phyloP scores from a whole-genome alignment of 108 stramenopile species.

The Aurantiochytrium sp. region DNA sequence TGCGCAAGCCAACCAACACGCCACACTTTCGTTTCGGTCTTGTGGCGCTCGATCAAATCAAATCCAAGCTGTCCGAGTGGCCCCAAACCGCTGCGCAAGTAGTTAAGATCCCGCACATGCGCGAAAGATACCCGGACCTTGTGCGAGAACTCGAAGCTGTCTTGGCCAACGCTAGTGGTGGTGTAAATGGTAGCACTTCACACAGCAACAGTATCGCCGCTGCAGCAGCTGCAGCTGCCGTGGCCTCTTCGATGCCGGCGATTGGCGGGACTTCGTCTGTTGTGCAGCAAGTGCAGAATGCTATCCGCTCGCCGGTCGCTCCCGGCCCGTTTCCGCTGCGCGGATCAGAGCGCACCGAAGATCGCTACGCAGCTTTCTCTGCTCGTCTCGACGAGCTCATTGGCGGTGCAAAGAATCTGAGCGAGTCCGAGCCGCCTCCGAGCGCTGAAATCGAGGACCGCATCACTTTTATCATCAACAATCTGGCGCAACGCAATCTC shows the following conservation, averaged over 20 bases:
- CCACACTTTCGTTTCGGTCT: conserved; percentile 98
- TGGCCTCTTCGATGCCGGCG: background rate
- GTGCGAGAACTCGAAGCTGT: conserved; percentile 78
- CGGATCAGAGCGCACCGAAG: background rate
- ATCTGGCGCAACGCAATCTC: conserved; percentile 82
- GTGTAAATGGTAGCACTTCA: conserved; percentile 28
- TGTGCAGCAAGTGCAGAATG: background rate
- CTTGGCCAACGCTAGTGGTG: conserved; percentile 27
- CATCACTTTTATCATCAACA: conserved; percentile 94
- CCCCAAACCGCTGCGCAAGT: conserved; percentile 97
- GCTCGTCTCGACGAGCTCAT: conserved; percentile 15
- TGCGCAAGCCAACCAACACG: conserved; percentile 74
- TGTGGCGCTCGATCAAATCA: conserved; percentile 95
- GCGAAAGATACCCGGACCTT: conserved; percentile 67
- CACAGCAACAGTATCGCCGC: background rate
- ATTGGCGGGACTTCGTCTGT: background rate
- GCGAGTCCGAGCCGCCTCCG: conserved; percentile 37
- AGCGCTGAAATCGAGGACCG: conserved; percentile 76
- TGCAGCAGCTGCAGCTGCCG: background rate
- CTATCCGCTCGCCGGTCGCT: background rate
- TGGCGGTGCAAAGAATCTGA: background rate
- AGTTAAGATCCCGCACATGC: conserved; percentile 90
- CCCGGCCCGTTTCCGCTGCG: background rate
- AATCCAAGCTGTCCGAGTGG: conserved; percentile 90
- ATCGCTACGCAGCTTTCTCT: background rate